Base-by-base conservation (phyloP, 225 moss, liverwort and hornwort genomes). In the Bryoerythrophyllum caledonicum region DNA sequence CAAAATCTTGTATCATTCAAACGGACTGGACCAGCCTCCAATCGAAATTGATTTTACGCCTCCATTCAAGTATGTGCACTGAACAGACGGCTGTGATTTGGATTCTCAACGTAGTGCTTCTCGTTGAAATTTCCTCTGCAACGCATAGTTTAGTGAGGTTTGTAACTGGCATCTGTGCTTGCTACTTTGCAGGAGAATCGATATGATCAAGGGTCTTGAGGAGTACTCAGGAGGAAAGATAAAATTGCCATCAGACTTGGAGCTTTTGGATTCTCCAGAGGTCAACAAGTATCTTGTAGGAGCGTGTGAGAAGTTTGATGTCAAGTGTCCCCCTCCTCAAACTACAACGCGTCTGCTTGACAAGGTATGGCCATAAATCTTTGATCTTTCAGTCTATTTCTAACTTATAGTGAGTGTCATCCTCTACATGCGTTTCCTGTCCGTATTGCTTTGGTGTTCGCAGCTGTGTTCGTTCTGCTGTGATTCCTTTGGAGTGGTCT, bases 241-340 rank as follows among this genome's bases (percentile, higher is more conserved):
- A 9, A 87, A 94, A 63, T 81, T 96, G 23, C 92, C 94, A 20
- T 86, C 51, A 34, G 68, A 84, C 37, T 80, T 92, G 26, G 86
- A 68, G 53, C 77, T 84, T 27, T 78, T 96, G 58, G 94, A 92
- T 34, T 92, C 94, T 14, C 82, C 91, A 11, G 94, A 94, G 41
- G 90, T 89, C 5, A 96, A 92, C 77, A 86, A 83, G 55, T 94
- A 94, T 83, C 70, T 96, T 56, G 80, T 83, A 34, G 83, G 80
- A 68, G 78, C 74, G 6, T 92, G 92, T 70, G 85, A 83, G 41
- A 94, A 84, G 83, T 77, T 86, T 70, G 92, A 90, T 52, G 86
- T 97, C 32, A 94, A 94, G 76, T 97, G 96, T 77, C 92, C 94
- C 17, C 96, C 96, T 64, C 96, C 96, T 71, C 90, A 90, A 63